A percentile compares a stretch with the other conserved stretches of the same genome.
Conservation (phyloP, 176 grass and related monocot species). For the Hsuehochloa calcarea region DNA sequence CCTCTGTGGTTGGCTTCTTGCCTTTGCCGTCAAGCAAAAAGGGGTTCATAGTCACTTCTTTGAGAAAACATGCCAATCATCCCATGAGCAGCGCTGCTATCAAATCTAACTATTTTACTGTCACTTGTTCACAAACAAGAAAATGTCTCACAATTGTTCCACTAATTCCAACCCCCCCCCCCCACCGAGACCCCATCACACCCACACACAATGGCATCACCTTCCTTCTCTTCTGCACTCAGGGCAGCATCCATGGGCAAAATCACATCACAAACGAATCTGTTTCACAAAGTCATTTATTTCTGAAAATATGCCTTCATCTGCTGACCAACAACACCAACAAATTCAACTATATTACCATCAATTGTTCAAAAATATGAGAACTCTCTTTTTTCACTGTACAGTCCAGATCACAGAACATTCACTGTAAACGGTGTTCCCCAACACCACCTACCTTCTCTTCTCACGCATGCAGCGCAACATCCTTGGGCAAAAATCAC, state of each 20-base stretch:
- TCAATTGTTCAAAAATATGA: constrained; percentile 6
- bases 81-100: not conserved
- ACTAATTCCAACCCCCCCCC: not conserved
- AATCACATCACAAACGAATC: constrained; percentile 7
- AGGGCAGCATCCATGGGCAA: not conserved
- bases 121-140: constrained; percentile 2
- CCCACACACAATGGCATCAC: constrained; percentile 9
- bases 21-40: constrained; percentile 13
- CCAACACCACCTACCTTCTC: no score
- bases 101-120: constrained; percentile 12
- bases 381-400: not conserved
- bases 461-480: not conserved
- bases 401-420: constrained; percentile 15
- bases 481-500: not conserved
- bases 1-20: not conserved
- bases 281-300: not conserved
- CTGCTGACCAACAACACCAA: not conserved
- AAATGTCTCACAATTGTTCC: not conserved
- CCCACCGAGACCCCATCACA: not conserved
- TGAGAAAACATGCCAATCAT: constrained; percentile 16
- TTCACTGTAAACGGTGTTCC: not conserved
- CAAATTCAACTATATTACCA: not conserved
- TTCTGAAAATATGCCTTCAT: not conserved
- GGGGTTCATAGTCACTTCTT: not conserved
- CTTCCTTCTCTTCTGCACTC: not conserved